Base-by-base conservation (phyloP, 805 yeast genomes). In the Candida berthetii region DNA sequence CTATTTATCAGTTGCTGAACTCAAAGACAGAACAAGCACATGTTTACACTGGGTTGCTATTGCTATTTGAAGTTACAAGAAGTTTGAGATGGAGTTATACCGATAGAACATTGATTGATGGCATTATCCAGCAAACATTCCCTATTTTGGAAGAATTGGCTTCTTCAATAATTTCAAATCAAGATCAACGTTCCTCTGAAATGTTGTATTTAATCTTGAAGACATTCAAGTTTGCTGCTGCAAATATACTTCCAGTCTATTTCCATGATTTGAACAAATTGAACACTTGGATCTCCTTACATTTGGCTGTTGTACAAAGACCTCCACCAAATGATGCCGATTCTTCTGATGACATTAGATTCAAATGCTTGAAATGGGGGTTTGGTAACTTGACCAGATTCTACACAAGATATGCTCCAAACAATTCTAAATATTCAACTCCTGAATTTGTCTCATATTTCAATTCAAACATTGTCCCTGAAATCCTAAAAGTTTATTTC, bases 281-380 rank as follows among this genome's bases (percentile, higher is more conserved):
- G 46, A 68, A 60, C 45, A 54, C 72, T 19, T 85, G 93, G 91
- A 74, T 83, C 27, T 75, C 77, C 37, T 69, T 85, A 49, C 90
- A 83, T 58, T 76, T 80, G 31, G 68, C 69, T 17, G 65, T 82
- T 11, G 70, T 80, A 42, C 74, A 77, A 48, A 71, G 74, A 66
- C 66, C 65, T 7, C 65, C 79, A 13, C 86, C 86, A 1, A 49
- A 61, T 3, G 75, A 73, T 1, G 46, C 70, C 49, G 68, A 68
- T 9, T 46, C 73, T 3, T 66, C 72, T 16, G 81, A 76, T 43
- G 74, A 58, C 49, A 69, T 53, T 53, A 66, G 82, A 74, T 81
- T 69, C 57, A 91, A 80, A 62, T 79, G 78, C 54, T 90, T 72
- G 66, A 93, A 93, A 61, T 91, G 99, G 98, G 80, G 91, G 4